Evolutionary conservation across 805 yeast species (phyloP).

Genomic region (Candida boidinii): DNA sequence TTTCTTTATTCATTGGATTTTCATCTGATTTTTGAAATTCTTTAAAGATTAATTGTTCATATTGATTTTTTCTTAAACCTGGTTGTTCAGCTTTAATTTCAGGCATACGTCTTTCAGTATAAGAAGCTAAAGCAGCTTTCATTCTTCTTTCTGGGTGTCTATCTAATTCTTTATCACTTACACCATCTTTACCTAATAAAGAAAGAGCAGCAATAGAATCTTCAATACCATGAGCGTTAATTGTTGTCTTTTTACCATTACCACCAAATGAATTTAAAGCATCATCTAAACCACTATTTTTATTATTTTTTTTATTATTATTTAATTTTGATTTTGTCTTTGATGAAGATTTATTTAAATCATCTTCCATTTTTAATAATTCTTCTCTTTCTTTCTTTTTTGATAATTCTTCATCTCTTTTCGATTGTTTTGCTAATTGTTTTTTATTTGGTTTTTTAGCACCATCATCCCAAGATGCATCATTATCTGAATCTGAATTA

Average conservation of each 20-base stretch:
- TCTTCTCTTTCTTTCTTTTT: constrained; percentile 81
- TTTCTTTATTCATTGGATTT: constrained; percentile 78
- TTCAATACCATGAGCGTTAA: constrained; percentile 69
- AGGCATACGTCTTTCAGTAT: constrained; percentile 63
- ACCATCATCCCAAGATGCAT: constrained; percentile 59
- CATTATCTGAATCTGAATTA: constrained; percentile 35
- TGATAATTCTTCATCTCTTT: constrained; percentile 66
- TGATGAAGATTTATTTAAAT: constrained; percentile 42
- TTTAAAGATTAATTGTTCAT: constrained; percentile 64
- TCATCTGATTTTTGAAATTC: constrained; percentile 77
- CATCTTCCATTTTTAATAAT: constrained; percentile 44
- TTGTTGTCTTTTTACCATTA: constrained; percentile 33
- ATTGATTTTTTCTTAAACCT: constrained; percentile 71
- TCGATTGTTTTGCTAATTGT: constrained; percentile 58
- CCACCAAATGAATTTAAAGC: constrained; percentile 44
- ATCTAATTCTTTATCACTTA: constrained; percentile 56
- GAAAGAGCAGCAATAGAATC: constrained; percentile 72
- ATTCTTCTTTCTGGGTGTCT: constrained; percentile 86
- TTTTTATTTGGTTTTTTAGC: constrained; percentile 62
- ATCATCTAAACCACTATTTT: constrained; percentile 55
- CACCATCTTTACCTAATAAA: constrained; percentile 50
- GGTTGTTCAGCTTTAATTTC: constrained; percentile 69
- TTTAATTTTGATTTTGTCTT: constrained; percentile 63
- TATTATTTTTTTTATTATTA: constrained; percentile 40
- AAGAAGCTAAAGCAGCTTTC: constrained; percentile 71